Percentiles rank a stretch among this genome's conserved stretches.
These are phyloP conservation scores for Halenospora varia DNA, from an alignment of 495 filamentous ascomycete genomes.

Conservation along the genomic window DNA sequence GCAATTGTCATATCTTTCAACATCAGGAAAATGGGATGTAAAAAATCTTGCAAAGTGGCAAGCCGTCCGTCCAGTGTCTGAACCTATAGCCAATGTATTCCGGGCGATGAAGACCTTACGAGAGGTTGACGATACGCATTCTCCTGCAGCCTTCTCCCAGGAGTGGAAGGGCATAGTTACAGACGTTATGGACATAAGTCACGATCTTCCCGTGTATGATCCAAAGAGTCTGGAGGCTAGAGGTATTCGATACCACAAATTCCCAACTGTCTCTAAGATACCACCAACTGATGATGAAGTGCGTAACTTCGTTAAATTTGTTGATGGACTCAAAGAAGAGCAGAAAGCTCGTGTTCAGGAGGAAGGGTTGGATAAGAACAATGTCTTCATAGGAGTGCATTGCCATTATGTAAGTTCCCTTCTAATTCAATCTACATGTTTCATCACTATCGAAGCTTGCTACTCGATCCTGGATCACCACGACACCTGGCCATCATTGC, in stretches of 20 bases:
- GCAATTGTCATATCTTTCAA: constrained; percentile 84
- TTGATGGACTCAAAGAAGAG: constrained; percentile 63
- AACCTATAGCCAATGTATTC: constrained; percentile 71
- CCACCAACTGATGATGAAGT: constrained; percentile 72
- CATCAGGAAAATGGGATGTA: constrained; percentile 94
- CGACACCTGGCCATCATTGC: too few relatives aligned
- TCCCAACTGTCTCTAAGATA: constrained; percentile 88
- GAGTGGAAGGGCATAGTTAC: constrained; percentile 63
- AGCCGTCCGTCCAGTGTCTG: constrained; percentile 69
- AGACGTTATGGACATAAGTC: constrained; percentile 82
- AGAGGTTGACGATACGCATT: constrained; percentile 80
- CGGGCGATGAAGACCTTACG: constrained; percentile 85
- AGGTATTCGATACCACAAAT: constrained; percentile 79
- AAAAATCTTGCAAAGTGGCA: constrained; percentile 95
- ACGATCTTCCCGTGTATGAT: constrained; percentile 82
- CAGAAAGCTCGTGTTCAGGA: constrained; percentile 37
- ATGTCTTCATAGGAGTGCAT: constrained; percentile 70
- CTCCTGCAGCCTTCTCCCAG: constrained; percentile 66
- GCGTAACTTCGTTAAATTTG: constrained; percentile 67
- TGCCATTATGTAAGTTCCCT: constrained; percentile 69
- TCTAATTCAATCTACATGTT: too few relatives aligned
- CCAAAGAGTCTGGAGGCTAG: constrained; percentile 66
- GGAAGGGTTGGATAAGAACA: constrained; percentile 27
- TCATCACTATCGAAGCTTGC: too few relatives aligned
- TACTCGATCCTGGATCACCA: too few relatives aligned